Evolutionary conservation across 2,329 filamentous ascomycete species (phyloP), one percentile per base, ranked within the genome.

Genomic region (Fusarium staphyleae): DNA sequence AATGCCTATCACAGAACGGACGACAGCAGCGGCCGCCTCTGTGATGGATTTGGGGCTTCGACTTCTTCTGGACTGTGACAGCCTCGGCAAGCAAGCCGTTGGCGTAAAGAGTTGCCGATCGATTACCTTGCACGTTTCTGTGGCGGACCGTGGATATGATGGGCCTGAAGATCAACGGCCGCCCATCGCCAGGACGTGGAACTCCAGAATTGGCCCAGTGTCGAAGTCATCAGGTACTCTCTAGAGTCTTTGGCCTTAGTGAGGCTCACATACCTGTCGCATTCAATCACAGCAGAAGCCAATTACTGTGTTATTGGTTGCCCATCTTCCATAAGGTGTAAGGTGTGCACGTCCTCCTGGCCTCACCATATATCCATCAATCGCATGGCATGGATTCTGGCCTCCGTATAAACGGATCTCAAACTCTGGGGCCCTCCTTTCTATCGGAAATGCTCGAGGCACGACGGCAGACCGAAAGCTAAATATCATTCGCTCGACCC

Each of bases 391-490:
- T 52, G 40, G 57, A 50, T 48, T 36, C 45, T 48, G 32, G 39
- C 46, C 62, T 61, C 58, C 54, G 50, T 55, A 42, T 54, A 56
- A 26, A 45, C 35, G 36, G 32, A 35, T 45, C 36, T 48, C 46
- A 34, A 42, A 48, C 36, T 29, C 45, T 42, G 46, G 30, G 26
- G 22, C 29, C 14, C 46, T 42, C 37, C 15, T 14, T 42, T 13
- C 35, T 14, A 26, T 48, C 29, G 26, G 28, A 33, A 7, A 33
- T 22, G 3, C 22, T n/a, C 3, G 5, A 15, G 13, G 26, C 14
- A 39, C 11, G 11, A 18, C 16, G 32, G 18, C 16, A 22, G 33
- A 32, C 28, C n/a, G 44, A 40, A 40, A 30, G 35, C 34, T 40
- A n/a, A 30, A 40, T 26, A n/a, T 33, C 10, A 33, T 32, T 14